phyloP scores from a whole-genome alignment of 148 eudicot genomes.

The Cornus kousa region DNA sequence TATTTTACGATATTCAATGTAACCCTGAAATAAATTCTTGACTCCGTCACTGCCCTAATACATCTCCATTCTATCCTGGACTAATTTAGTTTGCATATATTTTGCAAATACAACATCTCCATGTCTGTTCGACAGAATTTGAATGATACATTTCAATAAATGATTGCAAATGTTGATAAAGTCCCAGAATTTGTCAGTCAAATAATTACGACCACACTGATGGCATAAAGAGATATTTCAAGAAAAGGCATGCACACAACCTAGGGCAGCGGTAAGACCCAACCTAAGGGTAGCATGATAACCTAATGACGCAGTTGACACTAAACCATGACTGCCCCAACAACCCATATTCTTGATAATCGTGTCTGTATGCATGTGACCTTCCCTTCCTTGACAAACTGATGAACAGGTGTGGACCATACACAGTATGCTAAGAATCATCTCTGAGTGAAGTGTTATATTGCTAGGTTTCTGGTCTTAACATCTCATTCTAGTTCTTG shows the following conservation, averaged over 20 bases:
- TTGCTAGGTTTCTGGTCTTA: not conserved
- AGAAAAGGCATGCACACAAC: not conserved
- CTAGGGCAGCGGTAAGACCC: not conserved
- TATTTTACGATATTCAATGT: no score
- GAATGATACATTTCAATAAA: not conserved
- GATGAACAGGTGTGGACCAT: not conserved
- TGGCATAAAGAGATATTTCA: not conserved
- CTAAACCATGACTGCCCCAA: not conserved
- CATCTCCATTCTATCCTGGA: no score
- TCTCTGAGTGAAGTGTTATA: not conserved
- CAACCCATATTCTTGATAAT: not conserved
- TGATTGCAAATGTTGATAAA: no score
- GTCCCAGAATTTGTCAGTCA: not conserved
- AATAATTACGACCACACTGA: not conserved
- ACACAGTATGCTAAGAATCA: not conserved
- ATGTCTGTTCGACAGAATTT: not conserved
- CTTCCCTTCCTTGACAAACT: not conserved
- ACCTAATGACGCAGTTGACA: no score
- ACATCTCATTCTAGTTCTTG: not conserved
- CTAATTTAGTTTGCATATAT: not conserved
- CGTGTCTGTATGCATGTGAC: not conserved
- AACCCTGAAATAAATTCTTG: no score
- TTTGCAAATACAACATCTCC: not conserved
- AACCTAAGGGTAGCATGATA: not conserved
- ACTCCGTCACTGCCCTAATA: no score